Conservation (phyloP, 257 asterid genomes). For the Solanum sparsipilum region DNA sequence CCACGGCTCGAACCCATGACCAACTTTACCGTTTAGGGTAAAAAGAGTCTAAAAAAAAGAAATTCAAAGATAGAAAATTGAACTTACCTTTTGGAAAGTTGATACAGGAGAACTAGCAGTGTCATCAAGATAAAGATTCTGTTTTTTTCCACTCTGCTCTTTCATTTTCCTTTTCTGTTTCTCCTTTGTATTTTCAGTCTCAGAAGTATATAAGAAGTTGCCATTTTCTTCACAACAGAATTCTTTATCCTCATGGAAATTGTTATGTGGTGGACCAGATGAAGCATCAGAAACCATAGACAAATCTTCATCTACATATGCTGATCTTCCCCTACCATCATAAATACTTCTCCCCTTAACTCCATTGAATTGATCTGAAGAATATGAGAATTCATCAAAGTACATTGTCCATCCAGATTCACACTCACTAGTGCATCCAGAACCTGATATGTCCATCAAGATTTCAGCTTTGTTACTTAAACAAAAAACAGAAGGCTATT, state of each 20-base stretch:
- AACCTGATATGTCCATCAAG: constrained; percentile 48
- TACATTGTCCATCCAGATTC: constrained; percentile 96
- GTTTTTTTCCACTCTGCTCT: constrained; percentile 11
- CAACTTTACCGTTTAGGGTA: background rate
- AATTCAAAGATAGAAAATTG: background rate
- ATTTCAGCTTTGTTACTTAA: background rate
- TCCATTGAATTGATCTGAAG: constrained; percentile 18
- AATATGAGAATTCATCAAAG: constrained; percentile 54
- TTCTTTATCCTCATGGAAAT: constrained; percentile 17
- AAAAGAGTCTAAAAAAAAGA: background rate
- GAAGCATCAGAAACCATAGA: constrained; percentile 97
- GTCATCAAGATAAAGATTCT: constrained; percentile 60
- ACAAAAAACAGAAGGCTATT: background rate
- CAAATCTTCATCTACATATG: constrained; percentile 24
- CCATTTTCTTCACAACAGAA: background rate
- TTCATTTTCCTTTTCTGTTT: constrained; percentile 15
- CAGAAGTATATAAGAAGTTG: background rate
- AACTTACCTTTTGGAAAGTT: constrained; percentile 19
- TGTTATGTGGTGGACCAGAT: constrained; percentile 61
- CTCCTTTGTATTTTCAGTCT: constrained; percentile 12
- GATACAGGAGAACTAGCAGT: constrained; percentile 76
- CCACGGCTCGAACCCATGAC: background rate
- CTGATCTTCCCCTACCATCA: background rate
- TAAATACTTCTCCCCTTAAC: background rate
- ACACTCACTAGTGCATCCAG: constrained; percentile 65